phyloP scores from a whole-genome alignment of 2,329 filamentous ascomycete species.

The Paracorniculantispora psalliotae region DNA sequence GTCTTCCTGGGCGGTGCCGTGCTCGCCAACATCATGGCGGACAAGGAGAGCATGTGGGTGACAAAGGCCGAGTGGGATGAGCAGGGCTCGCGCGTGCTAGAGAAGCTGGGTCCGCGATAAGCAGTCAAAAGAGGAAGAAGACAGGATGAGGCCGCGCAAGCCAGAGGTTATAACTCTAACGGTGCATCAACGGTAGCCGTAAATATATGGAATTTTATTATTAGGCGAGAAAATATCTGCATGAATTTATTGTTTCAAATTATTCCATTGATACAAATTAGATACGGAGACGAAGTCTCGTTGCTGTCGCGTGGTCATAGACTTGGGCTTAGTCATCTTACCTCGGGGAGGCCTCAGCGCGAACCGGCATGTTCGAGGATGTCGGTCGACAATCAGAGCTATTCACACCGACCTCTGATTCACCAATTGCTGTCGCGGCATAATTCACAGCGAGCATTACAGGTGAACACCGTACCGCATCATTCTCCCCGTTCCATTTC shows the following conservation, averaged over 20 bases:
- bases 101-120: slow-evolving; percentile 89
- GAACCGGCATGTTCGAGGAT: background rate
- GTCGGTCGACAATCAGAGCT: background rate
- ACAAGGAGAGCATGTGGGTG: slow-evolving; percentile 99
- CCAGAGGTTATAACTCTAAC: background rate
- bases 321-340: background rate
- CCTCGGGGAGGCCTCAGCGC: background rate
- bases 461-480: no score
- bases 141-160: background rate
- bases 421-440: background rate
- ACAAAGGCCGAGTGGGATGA: slow-evolving; percentile 96
- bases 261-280: background rate
- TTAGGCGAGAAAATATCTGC: slow-evolving; percentile 11
- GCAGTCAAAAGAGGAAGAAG: background rate
- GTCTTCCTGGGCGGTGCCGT: slow-evolving; percentile 98
- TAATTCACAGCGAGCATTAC: no score
- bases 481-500: no score
- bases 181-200: background rate
- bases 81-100: slow-evolving; percentile 75
- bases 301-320: background rate
- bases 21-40: slow-evolving; percentile 96
- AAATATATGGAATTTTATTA: background rate
- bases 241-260: background rate
- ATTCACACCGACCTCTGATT: background rate
- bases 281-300: no score